These are phyloP conservation scores for Candida wancherniae DNA, from an alignment of 805 yeast genomes.

Conservation along the genomic window DNA sequence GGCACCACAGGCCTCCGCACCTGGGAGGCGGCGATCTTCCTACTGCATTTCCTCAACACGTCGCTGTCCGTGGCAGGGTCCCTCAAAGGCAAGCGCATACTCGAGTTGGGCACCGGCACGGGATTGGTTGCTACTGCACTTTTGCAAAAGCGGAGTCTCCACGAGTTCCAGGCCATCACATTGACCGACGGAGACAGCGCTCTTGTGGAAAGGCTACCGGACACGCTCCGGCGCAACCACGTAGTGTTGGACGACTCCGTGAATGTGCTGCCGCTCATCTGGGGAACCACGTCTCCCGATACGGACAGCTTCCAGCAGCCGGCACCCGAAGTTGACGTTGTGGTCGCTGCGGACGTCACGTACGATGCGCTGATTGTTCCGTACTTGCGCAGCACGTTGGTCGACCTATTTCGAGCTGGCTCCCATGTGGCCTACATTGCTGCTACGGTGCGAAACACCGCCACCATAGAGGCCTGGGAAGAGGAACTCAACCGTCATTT, in stretches of 20 bases:
- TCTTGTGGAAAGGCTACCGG: constrained; percentile 43
- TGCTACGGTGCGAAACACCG: constrained; percentile 66
- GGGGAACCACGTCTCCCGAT: constrained; percentile 37
- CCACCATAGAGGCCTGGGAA: constrained; percentile 34
- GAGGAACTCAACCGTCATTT: constrained; percentile 6
- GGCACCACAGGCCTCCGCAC: constrained; percentile 89
- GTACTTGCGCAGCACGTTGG: constrained; percentile 46
- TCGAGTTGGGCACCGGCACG: constrained; percentile 89
- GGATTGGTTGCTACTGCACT: constrained; percentile 66
- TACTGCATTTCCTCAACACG: constrained; percentile 47
- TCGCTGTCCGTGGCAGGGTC: constrained; percentile 2
- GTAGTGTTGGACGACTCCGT: constrained; percentile 11
- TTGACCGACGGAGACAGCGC: constrained; percentile 68
- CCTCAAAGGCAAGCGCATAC: constrained; percentile 28
- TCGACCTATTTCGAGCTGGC: constrained; percentile 28
- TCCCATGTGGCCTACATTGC: constrained; percentile 47
- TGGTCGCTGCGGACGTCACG: constrained; percentile 85
- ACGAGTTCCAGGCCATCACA: constrained; percentile 25
- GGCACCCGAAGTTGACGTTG: constrained; percentile 36
- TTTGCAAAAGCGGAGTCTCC: constrained; percentile 19
- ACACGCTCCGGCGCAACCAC: constrained; percentile 45
- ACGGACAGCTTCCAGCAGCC: too few species aligned
- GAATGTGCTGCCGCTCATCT: constrained; percentile 36
- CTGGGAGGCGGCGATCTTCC: constrained; percentile 85
- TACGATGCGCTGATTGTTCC: constrained; percentile 65